Base-by-base conservation (phyloP, 257 asterid genomes). In the Echites panduratus region DNA sequence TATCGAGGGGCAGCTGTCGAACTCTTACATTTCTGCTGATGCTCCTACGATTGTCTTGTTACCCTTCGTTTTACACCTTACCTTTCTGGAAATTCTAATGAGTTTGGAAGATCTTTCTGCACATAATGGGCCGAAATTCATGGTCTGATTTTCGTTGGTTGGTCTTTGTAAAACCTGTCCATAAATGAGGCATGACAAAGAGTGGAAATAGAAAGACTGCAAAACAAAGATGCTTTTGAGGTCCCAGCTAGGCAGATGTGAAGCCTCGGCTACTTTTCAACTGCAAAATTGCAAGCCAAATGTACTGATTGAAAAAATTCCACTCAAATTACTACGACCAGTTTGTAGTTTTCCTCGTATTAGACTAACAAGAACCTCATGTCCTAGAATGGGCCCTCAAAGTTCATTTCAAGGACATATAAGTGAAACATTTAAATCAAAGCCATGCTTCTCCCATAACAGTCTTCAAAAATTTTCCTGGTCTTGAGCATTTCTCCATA, bases 351-450 rank as follows among this genome's bases (percentile, higher is more conserved):
- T 64, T 49, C 43, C 54, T 59, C 26, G 29, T n/a, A 19, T 70
- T 47, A 40, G 57, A 72, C 67, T 24, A 26, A 32, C 29, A 63
- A 72, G 62, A 76, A 74, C 80, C 80, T 75, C 73, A 75, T 17
- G 71, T 58, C 35, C 41, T 53, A 5, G 16, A 45, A 70, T 74
- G 76, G 81, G 70, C 29, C 76, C 82, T 67, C 32, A 26, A 19
- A 16, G 7, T 8, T 38, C 49, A 50, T 48, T 44, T 68, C 41
- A 27, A 50, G 29, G 71, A 67, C 72, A 14, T 6, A 71, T 22
- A 70, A 70, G 65, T 49, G 12, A 47, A 64, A 64, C 52, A 47
- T 48, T 20, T 45, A 54, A n/a, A n/a, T n/a, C n/a, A n/a, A 70
- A 66, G 7, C 68, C 57, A 70, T 35, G 38, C 29, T 68, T 32